A percentile compares a stretch with the other conserved stretches of the same genome.
Conservation (phyloP, 2,329 filamentous ascomycete species). For the Fusarium sterilihyphosum region DNA sequence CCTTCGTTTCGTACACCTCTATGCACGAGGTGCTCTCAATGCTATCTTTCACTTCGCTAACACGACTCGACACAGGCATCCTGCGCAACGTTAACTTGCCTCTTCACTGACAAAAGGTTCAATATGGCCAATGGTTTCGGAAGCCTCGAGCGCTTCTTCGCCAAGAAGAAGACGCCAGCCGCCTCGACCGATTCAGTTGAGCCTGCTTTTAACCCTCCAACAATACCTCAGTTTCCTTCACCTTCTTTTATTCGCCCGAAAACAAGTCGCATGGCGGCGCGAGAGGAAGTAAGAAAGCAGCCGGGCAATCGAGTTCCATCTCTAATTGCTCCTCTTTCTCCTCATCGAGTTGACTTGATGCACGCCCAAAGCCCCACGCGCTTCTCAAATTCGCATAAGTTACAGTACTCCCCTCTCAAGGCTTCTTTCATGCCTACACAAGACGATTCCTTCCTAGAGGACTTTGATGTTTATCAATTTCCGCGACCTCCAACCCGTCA, state of each 20-base stretch:
- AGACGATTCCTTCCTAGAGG: slow-evolving; percentile 41
- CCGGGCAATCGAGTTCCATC: slow-evolving; percentile 45
- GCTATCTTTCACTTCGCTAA: slow-evolving; percentile 32
- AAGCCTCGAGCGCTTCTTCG: slow-evolving; percentile 63
- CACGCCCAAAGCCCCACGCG: slow-evolving; percentile 17
- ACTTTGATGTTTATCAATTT: slow-evolving; percentile 51
- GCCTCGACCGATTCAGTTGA: slow-evolving; percentile 39
- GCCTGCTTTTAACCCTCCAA: slow-evolving; percentile 30
- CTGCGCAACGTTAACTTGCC: slow-evolving; percentile 37
- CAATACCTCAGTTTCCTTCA: slow-evolving; percentile 57
- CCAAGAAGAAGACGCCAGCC: slow-evolving; percentile 51
- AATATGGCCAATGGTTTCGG: slow-evolving; percentile 60
- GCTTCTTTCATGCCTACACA: slow-evolving; percentile 42
- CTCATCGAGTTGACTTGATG: slow-evolving; percentile 25
- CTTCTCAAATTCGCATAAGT: slow-evolving; percentile 21
- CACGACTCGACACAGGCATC: slow-evolving; percentile 32
- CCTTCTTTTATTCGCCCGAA: slow-evolving; percentile 67
- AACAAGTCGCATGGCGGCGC: slow-evolving; percentile 64
- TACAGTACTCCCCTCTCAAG: slow-evolving; percentile 35
- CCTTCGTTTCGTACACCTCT: slow-evolving; percentile 16
- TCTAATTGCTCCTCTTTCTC: slow-evolving; percentile 34
- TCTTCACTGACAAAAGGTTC: slow-evolving; percentile 42
- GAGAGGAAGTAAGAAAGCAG: slow-evolving; percentile 56
- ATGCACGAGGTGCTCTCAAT: slow-evolving; percentile 5
- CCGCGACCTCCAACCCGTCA: slow-evolving; percentile 47